phyloP scores from a whole-genome alignment of 139 green algal genomes.

The Chlorella sp. region DNA sequence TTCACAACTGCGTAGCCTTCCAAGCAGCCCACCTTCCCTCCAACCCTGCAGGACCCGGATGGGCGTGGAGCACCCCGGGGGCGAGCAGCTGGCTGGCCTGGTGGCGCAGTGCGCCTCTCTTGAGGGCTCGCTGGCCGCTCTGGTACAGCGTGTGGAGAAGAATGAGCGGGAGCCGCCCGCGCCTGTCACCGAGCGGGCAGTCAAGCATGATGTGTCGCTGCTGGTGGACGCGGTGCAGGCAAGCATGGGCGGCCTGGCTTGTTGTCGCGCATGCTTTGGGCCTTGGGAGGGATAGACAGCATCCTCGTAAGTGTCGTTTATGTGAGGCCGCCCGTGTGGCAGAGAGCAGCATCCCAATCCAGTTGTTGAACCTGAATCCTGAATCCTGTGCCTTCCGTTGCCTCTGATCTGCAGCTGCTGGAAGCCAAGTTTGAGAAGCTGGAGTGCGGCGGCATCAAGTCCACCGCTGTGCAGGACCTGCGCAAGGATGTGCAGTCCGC shows the following conservation, averaged over 20 bases:
- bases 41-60: neutral
- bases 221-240: slow-evolving; percentile 19
- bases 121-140: neutral
- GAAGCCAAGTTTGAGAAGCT: slow-evolving; percentile 5
- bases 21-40: neutral
- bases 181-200: neutral
- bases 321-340: no score
- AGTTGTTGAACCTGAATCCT: no score
- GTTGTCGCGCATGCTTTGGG: no score
- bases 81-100: neutral
- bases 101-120: neutral
- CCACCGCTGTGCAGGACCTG: neutral
- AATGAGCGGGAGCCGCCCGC: neutral
- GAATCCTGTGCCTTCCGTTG: no score
- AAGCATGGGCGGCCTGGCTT: no score
- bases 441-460: neutral
- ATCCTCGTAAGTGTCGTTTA: no score
- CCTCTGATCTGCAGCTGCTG: neutral
- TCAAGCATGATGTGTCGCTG: slow-evolving; percentile 6
- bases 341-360: no score
- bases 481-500: neutral
- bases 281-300: no score
- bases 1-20: neutral
- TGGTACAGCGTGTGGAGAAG: neutral
- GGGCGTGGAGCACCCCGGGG: neutral